phyloP scores from a whole-genome alignment of 805 yeast genomes.

The Candida chilensis region DNA sequence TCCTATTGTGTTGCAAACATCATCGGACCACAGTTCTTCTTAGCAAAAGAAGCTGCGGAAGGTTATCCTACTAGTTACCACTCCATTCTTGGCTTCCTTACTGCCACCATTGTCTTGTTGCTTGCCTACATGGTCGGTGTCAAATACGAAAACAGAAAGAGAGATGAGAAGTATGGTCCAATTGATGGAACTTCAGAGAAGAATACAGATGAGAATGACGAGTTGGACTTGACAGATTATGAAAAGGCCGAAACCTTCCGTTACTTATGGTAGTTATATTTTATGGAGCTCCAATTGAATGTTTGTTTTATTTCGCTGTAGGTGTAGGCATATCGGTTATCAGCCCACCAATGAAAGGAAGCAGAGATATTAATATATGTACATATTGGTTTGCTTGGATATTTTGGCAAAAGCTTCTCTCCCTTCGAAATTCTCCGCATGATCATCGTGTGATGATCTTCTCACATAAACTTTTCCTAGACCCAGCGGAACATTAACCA shows the following conservation, averaged over 20 bases:
- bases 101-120: slow-evolving; percentile 2
- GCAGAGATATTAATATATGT: too few species aligned
- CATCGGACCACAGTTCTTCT: slow-evolving; percentile 51
- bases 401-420: too few species aligned
- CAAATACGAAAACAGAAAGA: background rate
- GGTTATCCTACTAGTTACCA: slow-evolving; percentile 26
- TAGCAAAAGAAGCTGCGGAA: slow-evolving; percentile 26
- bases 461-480: too few species aligned
- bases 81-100: slow-evolving; percentile 6
- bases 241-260: slow-evolving; percentile 1
- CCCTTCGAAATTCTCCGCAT: too few species aligned
- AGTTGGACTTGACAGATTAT: slow-evolving; percentile 1
- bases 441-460: too few species aligned
- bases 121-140: slow-evolving; percentile 7
- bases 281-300: too few species aligned
- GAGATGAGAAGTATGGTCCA: background rate
- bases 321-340: too few species aligned
- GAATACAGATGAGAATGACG: slow-evolving; percentile 3
- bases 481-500: too few species aligned
- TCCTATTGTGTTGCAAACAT: slow-evolving; percentile 40
- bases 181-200: too few species aligned
- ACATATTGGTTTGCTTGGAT: too few species aligned
- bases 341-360: too few species aligned
- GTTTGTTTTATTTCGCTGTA: too few species aligned
- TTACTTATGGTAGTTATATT: slow-evolving; percentile 1